These are phyloP conservation scores for Colletotrichum acutatum DNA, from an alignment of 2,329 filamentous ascomycete genomes.

Conservation along the genomic window DNA sequence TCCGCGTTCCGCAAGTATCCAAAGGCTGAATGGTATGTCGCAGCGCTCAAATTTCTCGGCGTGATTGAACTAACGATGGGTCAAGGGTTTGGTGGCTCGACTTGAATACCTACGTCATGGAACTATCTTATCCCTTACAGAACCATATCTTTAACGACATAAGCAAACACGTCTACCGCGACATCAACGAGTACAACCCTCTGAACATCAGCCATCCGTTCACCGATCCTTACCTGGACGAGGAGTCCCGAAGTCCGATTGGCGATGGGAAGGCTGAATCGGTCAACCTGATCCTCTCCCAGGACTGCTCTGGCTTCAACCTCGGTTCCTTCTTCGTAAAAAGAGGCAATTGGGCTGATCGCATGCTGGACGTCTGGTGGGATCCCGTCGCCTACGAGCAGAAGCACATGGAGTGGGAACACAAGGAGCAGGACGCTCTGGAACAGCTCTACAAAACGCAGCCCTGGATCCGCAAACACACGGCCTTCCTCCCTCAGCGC, in stretches of 20 bases:
- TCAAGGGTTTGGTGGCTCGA: slow-evolving; percentile 99
- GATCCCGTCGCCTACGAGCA: slow-evolving; percentile 98
- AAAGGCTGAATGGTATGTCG: slow-evolving; percentile 88
- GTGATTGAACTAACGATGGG: not conserved
- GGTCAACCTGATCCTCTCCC: slow-evolving; percentile 87
- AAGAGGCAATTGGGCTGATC: slow-evolving; percentile 88
- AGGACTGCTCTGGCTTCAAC: slow-evolving; percentile 97
- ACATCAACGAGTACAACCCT: slow-evolving; percentile 97
- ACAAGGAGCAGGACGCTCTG: slow-evolving; percentile 97
- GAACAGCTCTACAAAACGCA: slow-evolving; percentile 92
- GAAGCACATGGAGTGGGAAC: slow-evolving; percentile 98
- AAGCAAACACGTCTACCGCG: slow-evolving; percentile 81
- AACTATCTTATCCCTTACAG: slow-evolving; percentile 90
- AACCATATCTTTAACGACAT: slow-evolving; percentile 89
- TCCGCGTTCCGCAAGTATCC: slow-evolving; percentile 93
- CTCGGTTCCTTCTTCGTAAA: slow-evolving; percentile 94
- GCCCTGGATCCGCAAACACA: slow-evolving; percentile 90
- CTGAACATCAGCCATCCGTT: slow-evolving; percentile 92
- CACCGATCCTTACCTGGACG: slow-evolving; percentile 79
- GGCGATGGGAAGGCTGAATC: slow-evolving; percentile 84
- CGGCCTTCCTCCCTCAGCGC: slow-evolving; percentile 90
- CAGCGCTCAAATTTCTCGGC: not conserved
- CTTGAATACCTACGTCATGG: slow-evolving; percentile 98
- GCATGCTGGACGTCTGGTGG: slow-evolving; percentile 96
- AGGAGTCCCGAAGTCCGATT: slow-evolving; percentile 73